Base-by-base conservation (phyloP, 495 filamentous ascomycete genomes). In the Penicillium egyptiacum region DNA sequence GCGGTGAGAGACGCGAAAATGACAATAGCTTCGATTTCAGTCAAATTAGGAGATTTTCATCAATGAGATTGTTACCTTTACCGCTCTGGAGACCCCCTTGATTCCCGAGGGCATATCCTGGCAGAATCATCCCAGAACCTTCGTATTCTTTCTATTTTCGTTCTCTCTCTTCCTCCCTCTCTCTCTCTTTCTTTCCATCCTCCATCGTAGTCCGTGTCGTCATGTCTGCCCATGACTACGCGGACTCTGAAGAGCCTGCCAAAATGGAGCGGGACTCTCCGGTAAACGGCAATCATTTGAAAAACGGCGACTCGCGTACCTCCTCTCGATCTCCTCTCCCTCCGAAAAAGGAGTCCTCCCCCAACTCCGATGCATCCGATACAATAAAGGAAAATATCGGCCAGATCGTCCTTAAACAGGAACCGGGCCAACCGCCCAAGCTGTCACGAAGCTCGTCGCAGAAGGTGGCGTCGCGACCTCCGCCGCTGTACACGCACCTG, bases 381-480 rank as follows among this genome's bases (percentile, higher is more conserved):
- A 56, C 69, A 25, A 63, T 66, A 37, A 77, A 74, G 30, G 60
- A 58, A n/a, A 73, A 79, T 43, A 61, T 63, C 12, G 61, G 57
- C 40, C 83, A 83, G 40, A 81, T 88, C 35, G 78, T 77, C 28
- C 63, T 87, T 61, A 88, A 86, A 70, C 72, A 83, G 66, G 85
- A 88, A 70, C 80, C 83, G 14, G 86, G 84, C 25, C 82, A 89
- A 60, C 80, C 83, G 19, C 85, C 85, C 17, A 95, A 92, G 71
- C 75, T 91, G 42, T 79, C 86, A 42, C 87, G 90, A 48, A 92
- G 85, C 68, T 71, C 84, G 14, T 89, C 88, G 30, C 86, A 88
- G 57, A 96, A 91, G 69, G 68, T 84, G 52, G 68, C 80, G 33
- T 61, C 79, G 50, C 80, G 81, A 48, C 77, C 85, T 23, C 83